Evolutionary conservation across 305 asterid species (phyloP).

Genomic region (Fraxinus nigra): DNA sequence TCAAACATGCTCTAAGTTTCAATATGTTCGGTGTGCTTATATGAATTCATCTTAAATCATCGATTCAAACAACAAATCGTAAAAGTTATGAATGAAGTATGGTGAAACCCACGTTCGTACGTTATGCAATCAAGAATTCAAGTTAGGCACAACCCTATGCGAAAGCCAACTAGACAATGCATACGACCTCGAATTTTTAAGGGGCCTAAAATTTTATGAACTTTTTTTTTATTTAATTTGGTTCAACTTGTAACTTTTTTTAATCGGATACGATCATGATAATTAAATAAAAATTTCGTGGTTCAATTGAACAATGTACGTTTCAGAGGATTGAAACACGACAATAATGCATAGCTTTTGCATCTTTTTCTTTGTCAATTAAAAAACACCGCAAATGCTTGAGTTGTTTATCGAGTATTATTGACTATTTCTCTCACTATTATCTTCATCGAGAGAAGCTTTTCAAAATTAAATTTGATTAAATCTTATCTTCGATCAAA

Average conservation of each 20-base stretch:
- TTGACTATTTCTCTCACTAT: not conserved
- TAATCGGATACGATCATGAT: not conserved
- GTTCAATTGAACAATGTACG: too few species aligned
- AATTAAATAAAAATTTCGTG: too few species aligned
- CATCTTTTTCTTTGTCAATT: not conserved
- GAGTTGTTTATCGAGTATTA: too few species aligned
- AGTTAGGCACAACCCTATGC: not conserved
- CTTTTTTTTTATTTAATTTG: not conserved
- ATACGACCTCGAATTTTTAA: too few species aligned
- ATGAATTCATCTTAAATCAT: not conserved
- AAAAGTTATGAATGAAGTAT: not conserved
- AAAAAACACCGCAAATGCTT: too few species aligned
- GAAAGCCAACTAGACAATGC: too few species aligned
- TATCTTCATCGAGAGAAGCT: not conserved
- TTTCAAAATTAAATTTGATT: too few species aligned
- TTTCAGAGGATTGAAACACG: not conserved
- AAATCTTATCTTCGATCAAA: too few species aligned
- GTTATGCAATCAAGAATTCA: not conserved
- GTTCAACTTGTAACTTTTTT: not conserved
- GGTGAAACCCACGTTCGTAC: not conserved
- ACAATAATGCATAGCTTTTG: not conserved
- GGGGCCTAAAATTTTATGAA: too few species aligned
- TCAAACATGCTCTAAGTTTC: too few species aligned
- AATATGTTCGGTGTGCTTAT: not conserved
- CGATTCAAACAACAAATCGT: not conserved